Evolutionary conservation across 1,284 basidiomycete species (phyloP).

Genomic region (Melampsora larici-populina): DNA sequence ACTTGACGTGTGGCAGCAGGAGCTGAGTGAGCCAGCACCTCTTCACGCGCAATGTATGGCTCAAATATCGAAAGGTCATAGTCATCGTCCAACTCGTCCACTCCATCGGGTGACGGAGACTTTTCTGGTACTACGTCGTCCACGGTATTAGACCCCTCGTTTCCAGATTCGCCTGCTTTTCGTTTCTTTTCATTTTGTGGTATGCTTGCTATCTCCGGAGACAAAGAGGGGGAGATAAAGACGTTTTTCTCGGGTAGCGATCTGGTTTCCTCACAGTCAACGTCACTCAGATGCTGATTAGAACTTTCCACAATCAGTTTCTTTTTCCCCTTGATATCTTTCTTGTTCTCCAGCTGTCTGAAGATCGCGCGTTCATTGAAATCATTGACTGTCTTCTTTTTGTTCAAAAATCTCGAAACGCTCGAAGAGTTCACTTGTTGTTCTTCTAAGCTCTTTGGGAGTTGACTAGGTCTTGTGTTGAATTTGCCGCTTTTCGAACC

Average conservation of each 20-base stretch:
- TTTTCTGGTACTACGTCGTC: neutral
- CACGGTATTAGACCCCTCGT: neutral
- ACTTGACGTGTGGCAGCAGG: neutral
- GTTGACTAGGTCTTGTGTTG: neutral
- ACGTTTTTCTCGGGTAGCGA: neutral
- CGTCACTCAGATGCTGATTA: neutral
- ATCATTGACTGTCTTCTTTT: constrained; percentile 9
- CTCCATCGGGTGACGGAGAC: constrained; percentile 5
- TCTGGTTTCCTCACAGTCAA: neutral
- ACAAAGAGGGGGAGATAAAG: neutral
- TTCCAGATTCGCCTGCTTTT: neutral
- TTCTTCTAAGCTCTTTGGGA: neutral
- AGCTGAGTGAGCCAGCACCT: neutral
- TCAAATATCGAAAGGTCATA: constrained; percentile 39
- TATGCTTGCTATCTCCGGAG: neutral
- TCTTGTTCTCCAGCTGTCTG: neutral
- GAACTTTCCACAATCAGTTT: neutral
- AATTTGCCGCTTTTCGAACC: neutral
- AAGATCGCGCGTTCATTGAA: constrained; percentile 40
- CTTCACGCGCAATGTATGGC: constrained; percentile 20
- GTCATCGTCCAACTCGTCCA: constrained; percentile 40
- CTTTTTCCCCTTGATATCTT: neutral
- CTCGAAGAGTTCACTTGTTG: neutral
- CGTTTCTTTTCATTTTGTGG: neutral
- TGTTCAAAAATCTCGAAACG: constrained; percentile 35